Percentiles rank a stretch among this genome's conserved stretches.
phyloP scores from a whole-genome alignment of 169 alveolate genomes.

The Theileria orientalis region DNA sequence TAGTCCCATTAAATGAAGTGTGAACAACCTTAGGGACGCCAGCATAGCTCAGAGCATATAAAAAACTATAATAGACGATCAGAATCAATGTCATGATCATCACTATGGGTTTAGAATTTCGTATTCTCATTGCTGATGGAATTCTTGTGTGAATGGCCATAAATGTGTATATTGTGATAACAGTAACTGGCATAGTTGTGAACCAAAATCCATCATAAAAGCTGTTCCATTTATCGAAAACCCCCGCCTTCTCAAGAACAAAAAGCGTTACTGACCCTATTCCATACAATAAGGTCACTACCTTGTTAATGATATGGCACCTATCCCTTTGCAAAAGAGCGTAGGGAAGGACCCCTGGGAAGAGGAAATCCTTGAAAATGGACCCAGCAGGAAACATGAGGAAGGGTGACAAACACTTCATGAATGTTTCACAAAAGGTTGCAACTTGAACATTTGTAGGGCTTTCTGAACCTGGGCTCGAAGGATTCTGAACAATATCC shows the following conservation, averaged over 20 bases:
- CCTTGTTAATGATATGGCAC: constrained; percentile 24
- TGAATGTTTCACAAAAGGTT: not conserved
- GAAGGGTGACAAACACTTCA: constrained; percentile 10
- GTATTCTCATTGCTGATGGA: not conserved
- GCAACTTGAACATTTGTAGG: too few relatives aligned
- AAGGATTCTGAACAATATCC: too few relatives aligned
- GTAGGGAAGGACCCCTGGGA: not conserved
- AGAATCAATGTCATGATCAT: not conserved
- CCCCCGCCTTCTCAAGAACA: not conserved
- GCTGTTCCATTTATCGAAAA: constrained; percentile 22
- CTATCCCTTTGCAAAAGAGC: constrained; percentile 17
- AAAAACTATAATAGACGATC: not conserved
- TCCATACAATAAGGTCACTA: not conserved
- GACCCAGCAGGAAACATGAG: not conserved
- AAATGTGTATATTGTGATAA: not conserved
- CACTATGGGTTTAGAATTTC: not conserved
- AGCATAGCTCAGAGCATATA: not conserved
- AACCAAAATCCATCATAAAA: constrained; percentile 1
- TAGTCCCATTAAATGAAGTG: constrained; percentile 5
- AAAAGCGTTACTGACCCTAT: constrained; percentile 15
- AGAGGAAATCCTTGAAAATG: not conserved
- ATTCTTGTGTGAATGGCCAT: not conserved
- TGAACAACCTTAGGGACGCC: constrained; percentile 1
- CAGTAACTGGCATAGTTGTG: not conserved
- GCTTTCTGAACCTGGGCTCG: too few relatives aligned